Conservation (phyloP, 345 rosid genomes). For the Cardamine resedifolia region DNA sequence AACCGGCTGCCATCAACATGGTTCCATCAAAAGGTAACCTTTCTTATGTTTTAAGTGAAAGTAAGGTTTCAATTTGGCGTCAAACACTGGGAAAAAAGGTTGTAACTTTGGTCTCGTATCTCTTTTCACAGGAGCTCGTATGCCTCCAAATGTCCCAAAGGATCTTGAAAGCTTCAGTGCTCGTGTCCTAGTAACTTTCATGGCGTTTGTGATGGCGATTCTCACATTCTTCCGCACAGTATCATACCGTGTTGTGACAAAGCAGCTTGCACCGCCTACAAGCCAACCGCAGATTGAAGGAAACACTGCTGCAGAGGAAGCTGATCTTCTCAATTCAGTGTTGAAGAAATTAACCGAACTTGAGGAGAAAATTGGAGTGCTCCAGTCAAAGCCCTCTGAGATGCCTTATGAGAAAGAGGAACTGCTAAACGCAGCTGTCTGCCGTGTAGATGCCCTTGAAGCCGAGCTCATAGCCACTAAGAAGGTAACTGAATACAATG, state of each 20-base stretch:
- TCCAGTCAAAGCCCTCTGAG: constrained; percentile 85
- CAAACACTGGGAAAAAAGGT: constrained; percentile 8
- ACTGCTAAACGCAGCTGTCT: constrained; percentile 91
- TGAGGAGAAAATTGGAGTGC: constrained; percentile 82
- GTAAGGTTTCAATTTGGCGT: background rate
- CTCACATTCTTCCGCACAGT: constrained; percentile 54
- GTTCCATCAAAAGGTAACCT: constrained; percentile 60
- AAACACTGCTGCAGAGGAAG: constrained; percentile 40
- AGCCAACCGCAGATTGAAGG: constrained; percentile 37
- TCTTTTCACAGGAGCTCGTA: constrained; percentile 43
- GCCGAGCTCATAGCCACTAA: constrained; percentile 98
- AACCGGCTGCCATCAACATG: constrained; percentile 44
- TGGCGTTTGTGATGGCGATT: constrained; percentile 67
- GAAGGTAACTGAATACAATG: constrained; percentile 53
- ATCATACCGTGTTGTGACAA: constrained; percentile 43
- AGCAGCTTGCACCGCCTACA: constrained; percentile 46
- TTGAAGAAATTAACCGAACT: constrained; percentile 79
- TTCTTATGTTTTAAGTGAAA: background rate
- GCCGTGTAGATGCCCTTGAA: constrained; percentile 96
- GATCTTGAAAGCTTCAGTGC: constrained; percentile 54
- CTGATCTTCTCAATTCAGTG: constrained; percentile 67
- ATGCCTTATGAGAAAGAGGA: constrained; percentile 99
- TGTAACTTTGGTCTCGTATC: constrained; percentile 28
- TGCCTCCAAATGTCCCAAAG: constrained; percentile 46
- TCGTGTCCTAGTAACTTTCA: constrained; percentile 45